These are phyloP conservation scores for Graphilbum ipis-grandicollis DNA, from an alignment of 2,329 filamentous ascomycete genomes.

Conservation along the genomic window DNA sequence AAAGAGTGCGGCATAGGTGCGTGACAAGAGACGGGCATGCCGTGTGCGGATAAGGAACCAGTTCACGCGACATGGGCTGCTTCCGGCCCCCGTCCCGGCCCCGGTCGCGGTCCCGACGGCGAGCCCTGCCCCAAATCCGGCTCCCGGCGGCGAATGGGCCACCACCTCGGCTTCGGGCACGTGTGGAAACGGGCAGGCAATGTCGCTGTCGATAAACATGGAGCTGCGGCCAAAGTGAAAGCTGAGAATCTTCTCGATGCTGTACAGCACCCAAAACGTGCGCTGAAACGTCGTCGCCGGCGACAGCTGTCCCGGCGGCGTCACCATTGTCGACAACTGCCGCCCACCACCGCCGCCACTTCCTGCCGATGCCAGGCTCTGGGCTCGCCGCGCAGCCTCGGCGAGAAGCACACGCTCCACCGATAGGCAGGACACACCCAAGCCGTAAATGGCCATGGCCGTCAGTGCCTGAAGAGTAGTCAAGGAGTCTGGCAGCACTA, in stretches of 20 bases:
- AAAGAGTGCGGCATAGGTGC: slow-evolving; percentile 14
- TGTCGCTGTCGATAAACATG: slow-evolving; percentile 16
- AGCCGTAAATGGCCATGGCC: slow-evolving; percentile 14
- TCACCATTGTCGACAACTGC: background rate
- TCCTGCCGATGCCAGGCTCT: slow-evolving; percentile 15
- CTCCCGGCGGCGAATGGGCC: no score
- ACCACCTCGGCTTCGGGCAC: no score
- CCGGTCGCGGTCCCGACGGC: no score
- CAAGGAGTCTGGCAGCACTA: slow-evolving; percentile 15
- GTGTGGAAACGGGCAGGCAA: slow-evolving; percentile 13
- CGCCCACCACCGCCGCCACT: slow-evolving; percentile 7
- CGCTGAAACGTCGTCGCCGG: slow-evolving; percentile 10
- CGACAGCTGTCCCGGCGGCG: background rate
- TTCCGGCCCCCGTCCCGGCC: slow-evolving; percentile 2
- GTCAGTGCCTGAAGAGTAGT: slow-evolving; percentile 15
- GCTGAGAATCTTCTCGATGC: slow-evolving; percentile 13
- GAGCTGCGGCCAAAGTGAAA: slow-evolving; percentile 16
- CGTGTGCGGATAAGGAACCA: slow-evolving; percentile 13
- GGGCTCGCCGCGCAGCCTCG: slow-evolving; percentile 15
- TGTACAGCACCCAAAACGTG: slow-evolving; percentile 14
- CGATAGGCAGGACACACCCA: slow-evolving; percentile 14
- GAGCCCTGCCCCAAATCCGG: no score
- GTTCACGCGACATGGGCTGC: slow-evolving; percentile 4
- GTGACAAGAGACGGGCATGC: slow-evolving; percentile 13
- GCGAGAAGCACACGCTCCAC: slow-evolving; percentile 16